Base-by-base conservation (phyloP, 2,329 filamentous ascomycete species). In the Fusarium citri region DNA sequence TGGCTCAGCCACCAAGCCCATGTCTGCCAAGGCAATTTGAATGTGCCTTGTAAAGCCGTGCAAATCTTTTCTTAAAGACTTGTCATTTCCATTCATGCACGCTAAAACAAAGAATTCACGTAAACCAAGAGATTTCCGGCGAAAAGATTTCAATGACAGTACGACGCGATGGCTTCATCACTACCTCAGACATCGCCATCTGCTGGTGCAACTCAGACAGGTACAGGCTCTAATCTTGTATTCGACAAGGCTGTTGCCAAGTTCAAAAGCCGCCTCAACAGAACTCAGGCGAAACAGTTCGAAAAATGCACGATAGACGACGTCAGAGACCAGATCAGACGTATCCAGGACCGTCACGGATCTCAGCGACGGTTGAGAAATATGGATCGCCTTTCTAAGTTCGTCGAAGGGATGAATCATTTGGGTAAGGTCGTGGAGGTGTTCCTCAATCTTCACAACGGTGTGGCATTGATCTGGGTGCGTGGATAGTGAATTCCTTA, bases 81-180 rank as follows among this genome's bases (percentile, higher is more conserved):
- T 8, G 10, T 4, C 7, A 26, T 26, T n/a, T 45, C 18, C 8
- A 8, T 8, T 4, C 4, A 25, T 26, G 6, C 6, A 26, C 18
- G 5, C 22, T 18, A 8, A 25, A 5, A 0, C 3, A n/a, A 12
- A 4, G 8, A 23, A 16, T 11, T 23, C 30, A 16, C 7, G 14
- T 11, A 15, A 10, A 26, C 0, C 23, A 25, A 45, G 8, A 15
- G 10, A 16, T 8, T 5, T n/a, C 16, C 6, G 18, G 42, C 5
- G 1, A 8, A 26, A 18, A 4, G 3, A 3, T 8, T 10, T 8
- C 18, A 6, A 1, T 26, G 6, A 6, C 1, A 46, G 8, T 3
- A 2, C 23, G 11, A 14, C 11, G 16, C 15, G 1, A 46, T 46
- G 43, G 11, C 23, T 26, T 9, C 23, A n/a, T 15, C 43, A 46